Conservation (phyloP, 2,329 filamentous ascomycete genomes). For the Calonectria leucothoes region DNA sequence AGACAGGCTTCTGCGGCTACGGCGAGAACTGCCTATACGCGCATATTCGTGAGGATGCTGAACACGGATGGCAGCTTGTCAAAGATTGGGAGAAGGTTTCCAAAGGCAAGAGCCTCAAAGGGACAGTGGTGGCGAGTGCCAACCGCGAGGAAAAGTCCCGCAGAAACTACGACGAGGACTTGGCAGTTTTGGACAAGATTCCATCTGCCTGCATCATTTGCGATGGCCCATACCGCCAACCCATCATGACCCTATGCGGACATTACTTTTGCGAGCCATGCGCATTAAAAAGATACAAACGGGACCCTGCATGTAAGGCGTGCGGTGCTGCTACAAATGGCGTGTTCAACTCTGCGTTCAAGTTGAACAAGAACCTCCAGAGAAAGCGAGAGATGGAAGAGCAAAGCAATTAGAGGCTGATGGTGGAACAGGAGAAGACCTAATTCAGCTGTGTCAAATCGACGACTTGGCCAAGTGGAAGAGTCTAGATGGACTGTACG, state of each 20-base stretch:
- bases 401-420: constrained; percentile 64
- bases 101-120: constrained; percentile 72
- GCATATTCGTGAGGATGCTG: constrained; percentile 82
- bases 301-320: constrained; percentile 86
- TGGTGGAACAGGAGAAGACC: constrained; percentile 54
- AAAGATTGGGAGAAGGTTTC: constrained; percentile 90
- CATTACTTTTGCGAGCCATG: constrained; percentile 97
- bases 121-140: constrained; percentile 71
- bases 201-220: constrained; percentile 93
- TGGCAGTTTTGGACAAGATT: constrained; percentile 81
- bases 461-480: neutral
- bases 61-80: constrained; percentile 96
- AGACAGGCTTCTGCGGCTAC: constrained; percentile 68
- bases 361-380: constrained; percentile 82
- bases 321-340: constrained; percentile 89
- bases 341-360: constrained; percentile 90
- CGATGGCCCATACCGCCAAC: constrained; percentile 79
- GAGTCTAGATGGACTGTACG: neutral
- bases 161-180: constrained; percentile 67
- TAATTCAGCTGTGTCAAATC: neutral
- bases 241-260: constrained; percentile 88
- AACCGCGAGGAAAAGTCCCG: constrained; percentile 55
- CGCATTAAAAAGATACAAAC: constrained; percentile 86
- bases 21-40: constrained; percentile 75
- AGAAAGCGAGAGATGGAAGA: constrained; percentile 73